These are phyloP conservation scores for Gnetum montanum DNA, from an alignment of 75 land plant species.

Conservation along the genomic window DNA sequence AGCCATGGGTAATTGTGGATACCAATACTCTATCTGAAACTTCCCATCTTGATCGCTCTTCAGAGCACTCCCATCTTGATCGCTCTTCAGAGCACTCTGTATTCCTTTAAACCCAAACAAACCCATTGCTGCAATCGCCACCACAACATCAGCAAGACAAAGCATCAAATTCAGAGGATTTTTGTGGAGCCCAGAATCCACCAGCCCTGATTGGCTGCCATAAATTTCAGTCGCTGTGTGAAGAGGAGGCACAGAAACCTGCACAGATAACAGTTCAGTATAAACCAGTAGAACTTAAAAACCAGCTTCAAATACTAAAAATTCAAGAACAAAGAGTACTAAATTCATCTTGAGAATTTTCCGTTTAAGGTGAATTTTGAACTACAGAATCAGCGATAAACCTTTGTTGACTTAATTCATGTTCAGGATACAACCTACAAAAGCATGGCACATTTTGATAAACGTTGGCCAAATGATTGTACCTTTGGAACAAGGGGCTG, in stretches of 20 bases:
- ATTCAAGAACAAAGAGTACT: too few relatives aligned
- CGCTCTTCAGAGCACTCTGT: constrained; percentile 9
- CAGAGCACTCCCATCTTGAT: constrained; percentile 9
- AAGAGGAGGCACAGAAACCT: neutral
- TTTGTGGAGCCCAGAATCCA: constrained; percentile 24
- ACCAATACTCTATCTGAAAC: constrained; percentile 22
- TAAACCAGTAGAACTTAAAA: too few relatives aligned
- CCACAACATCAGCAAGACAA: neutral
- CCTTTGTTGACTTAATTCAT: too few relatives aligned
- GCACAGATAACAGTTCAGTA: neutral
- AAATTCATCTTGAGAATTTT: too few relatives aligned
- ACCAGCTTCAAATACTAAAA: too few relatives aligned
- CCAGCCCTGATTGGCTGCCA: neutral
- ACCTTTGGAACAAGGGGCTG: too few relatives aligned
- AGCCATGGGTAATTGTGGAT: constrained; percentile 63
- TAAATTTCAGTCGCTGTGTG: neutral
- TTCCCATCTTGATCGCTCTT: constrained; percentile 16
- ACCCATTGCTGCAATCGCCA: neutral
- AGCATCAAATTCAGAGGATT: neutral
- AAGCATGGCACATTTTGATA: too few relatives aligned
- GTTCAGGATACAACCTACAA: too few relatives aligned
- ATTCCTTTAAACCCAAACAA: constrained; percentile 34
- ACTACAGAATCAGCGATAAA: too few relatives aligned
- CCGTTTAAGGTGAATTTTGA: too few relatives aligned
- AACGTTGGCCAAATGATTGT: too few relatives aligned